These are phyloP conservation scores for Piromyces finnis DNA, from an alignment of 192 early-diverging fungal species.

Conservation along the genomic window DNA sequence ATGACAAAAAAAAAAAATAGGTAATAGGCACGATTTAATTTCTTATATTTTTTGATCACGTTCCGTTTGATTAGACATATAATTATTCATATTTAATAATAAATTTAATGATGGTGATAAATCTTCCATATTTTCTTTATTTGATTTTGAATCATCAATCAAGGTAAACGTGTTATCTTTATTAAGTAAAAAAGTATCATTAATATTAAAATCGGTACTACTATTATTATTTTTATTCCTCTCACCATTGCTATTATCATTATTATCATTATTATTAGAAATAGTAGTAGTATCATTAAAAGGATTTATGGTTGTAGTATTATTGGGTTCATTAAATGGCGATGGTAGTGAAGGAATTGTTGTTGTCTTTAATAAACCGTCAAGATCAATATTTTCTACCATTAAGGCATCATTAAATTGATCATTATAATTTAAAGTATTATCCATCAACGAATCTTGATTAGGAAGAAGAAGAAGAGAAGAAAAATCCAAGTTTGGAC, in stretches of 20 bases:
- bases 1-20: too few relatives aligned
- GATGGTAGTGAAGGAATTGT: neutral
- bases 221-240: too few relatives aligned
- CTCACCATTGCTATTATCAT: neutral
- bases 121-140: neutral
- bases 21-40: too few relatives aligned
- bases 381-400: neutral
- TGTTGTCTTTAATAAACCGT: neutral
- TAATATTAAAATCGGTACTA: neutral
- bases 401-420: neutral
- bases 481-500: too few relatives aligned
- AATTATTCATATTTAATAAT: neutral
- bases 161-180: neutral
- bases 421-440: too few relatives aligned
- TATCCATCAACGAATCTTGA: too few relatives aligned
- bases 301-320: too few relatives aligned
- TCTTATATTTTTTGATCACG: neutral
- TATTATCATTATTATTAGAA: neutral
- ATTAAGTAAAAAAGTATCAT: neutral
- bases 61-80: neutral
- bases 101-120: neutral
- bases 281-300: neutral
- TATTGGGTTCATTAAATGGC: too few relatives aligned
- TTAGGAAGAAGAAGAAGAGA: too few relatives aligned
- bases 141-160: neutral